Evolutionary conservation across 2,329 filamentous ascomycete genomes (phyloP).

Genomic region (Aspergillus viridinutans): DNA sequence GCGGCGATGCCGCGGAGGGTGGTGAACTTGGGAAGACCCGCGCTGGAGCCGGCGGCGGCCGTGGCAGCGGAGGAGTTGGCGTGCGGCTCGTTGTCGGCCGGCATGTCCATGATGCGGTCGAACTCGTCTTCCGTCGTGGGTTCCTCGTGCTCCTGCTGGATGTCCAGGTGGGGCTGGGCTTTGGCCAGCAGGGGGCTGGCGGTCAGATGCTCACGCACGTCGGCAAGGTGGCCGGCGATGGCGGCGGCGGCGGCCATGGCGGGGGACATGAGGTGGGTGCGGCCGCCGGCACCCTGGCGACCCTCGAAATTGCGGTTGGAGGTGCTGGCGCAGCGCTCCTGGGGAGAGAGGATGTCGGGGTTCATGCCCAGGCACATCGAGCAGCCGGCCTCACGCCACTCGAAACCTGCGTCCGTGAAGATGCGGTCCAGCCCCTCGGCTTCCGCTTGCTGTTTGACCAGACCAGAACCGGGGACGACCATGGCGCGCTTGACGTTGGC

Average conservation of each 20-base stretch:
- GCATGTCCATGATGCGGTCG: slow-evolving; percentile 58
- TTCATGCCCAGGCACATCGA: slow-evolving; percentile 99
- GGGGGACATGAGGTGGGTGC: slow-evolving; percentile 94
- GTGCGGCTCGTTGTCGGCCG: slow-evolving; percentile 61
- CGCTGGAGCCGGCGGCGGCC: slow-evolving; percentile 42
- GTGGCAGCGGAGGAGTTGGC: slow-evolving; percentile 53
- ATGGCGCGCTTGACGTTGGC: slow-evolving; percentile 87
- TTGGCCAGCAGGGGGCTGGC: slow-evolving; percentile 41
- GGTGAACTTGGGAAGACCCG: slow-evolving; percentile 78
- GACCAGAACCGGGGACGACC: slow-evolving; percentile 92
- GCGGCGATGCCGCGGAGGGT: slow-evolving; percentile 82
- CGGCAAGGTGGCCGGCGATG: slow-evolving; percentile 83
- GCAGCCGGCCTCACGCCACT: slow-evolving; percentile 97
- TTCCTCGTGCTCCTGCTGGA: slow-evolving; percentile 58
- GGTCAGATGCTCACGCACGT: slow-evolving; percentile 73
- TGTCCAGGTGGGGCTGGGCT: slow-evolving; percentile 56
- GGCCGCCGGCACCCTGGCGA: slow-evolving; percentile 82
- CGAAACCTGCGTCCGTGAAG: slow-evolving; percentile 86
- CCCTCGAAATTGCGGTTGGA: slow-evolving; percentile 98
- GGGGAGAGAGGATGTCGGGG: slow-evolving; percentile 87
- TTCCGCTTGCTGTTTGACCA: slow-evolving; percentile 90
- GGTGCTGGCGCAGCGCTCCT: slow-evolving; percentile 90
- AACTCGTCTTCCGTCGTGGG: slow-evolving; percentile 59
- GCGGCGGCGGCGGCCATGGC: slow-evolving; percentile 93
- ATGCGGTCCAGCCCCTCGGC: slow-evolving; percentile 88